phyloP scores from a whole-genome alignment of 1,139 yeast genomes.

The Yamadazyma sp. region DNA sequence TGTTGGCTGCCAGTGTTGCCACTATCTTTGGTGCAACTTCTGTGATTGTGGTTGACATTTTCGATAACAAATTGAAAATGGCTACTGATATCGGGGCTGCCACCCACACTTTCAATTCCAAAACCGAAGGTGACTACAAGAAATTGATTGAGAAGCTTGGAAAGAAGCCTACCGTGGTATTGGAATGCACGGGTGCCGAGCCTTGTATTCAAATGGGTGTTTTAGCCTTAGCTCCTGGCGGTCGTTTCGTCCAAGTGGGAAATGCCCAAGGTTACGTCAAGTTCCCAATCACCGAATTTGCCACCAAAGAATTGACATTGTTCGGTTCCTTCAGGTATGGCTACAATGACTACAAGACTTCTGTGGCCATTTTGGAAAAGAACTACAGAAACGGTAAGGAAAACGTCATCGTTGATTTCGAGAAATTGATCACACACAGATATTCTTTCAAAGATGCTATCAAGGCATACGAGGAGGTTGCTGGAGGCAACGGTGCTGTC shows the following conservation, averaged over 20 bases:
- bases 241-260: conserved; percentile 73
- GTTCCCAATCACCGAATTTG: conserved; percentile 74
- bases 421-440: conserved; percentile 73
- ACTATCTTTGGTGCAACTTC: conserved; percentile 79
- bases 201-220: conserved; percentile 67
- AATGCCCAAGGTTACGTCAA: conserved; percentile 66
- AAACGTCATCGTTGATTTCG: conserved; percentile 41
- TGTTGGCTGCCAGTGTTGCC: conserved; percentile 76
- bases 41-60: conserved; percentile 64
- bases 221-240: conserved; percentile 57
- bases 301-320: conserved; percentile 67
- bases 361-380: conserved; percentile 64
- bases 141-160: conserved; percentile 43
- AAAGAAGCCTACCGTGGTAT: conserved; percentile 54
- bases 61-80: conserved; percentile 57
- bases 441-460: conserved; percentile 73
- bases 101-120: conserved; percentile 61
- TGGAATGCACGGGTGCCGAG: conserved; percentile 72
- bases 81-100: conserved; percentile 61
- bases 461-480: conserved; percentile 75
- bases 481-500: conserved; percentile 44
- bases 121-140: conserved; percentile 31
- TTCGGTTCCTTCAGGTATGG: conserved; percentile 83
- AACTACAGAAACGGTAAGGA: conserved; percentile 63
- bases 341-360: conserved; percentile 72